Conservation (phyloP, 805 yeast species). For the Zygosaccharomyces rouxii region DNA sequence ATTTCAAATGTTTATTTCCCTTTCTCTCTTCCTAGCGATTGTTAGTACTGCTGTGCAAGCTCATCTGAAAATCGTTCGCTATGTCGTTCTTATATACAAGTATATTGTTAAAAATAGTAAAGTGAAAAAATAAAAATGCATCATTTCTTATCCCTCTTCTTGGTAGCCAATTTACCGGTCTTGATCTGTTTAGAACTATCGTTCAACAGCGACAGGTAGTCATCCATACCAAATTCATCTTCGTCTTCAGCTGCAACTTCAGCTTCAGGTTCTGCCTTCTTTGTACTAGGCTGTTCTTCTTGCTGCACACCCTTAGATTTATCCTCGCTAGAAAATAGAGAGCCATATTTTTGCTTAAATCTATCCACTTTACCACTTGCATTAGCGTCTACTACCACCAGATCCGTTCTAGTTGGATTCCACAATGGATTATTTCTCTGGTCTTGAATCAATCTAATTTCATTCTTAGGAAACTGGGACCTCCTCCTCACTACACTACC, state of each 20-base stretch:
- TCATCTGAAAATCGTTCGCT: conserved; percentile 6
- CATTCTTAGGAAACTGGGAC: conserved; percentile 84
- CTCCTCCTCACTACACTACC: conserved; percentile 84
- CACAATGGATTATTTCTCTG: conserved; percentile 82
- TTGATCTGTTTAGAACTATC: conserved; percentile 31
- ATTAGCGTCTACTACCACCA: conserved; percentile 69
- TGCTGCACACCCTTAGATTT: conserved; percentile 8
- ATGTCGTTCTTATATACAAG: conserved; percentile 8
- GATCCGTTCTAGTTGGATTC: conserved; percentile 82
- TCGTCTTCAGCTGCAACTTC: conserved; percentile 5
- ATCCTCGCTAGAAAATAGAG: conserved; percentile 44
- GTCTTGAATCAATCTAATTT: conserved; percentile 79
- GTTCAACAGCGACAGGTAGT: conserved; percentile 31
- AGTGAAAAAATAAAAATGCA: conserved; percentile 5
- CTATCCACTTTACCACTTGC: conserved; percentile 76
- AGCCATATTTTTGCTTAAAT: conserved; percentile 60
- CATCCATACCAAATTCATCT: conserved; percentile 31
- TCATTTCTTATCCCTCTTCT: conserved; percentile 29
- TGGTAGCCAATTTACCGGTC: conserved; percentile 32
- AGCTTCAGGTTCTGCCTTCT: conserved; percentile 7
- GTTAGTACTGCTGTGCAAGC: not conserved
- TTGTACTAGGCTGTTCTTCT: conserved; percentile 9
- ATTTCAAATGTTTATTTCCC: not conserved
- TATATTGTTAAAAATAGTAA: not conserved
- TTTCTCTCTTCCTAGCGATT: not conserved